Percentiles rank a stretch among this genome's conserved stretches.
These are phyloP conservation scores for Chytriomyces hyalinus DNA, from an alignment of 192 early-diverging fungal genomes.

Conservation along the genomic window DNA sequence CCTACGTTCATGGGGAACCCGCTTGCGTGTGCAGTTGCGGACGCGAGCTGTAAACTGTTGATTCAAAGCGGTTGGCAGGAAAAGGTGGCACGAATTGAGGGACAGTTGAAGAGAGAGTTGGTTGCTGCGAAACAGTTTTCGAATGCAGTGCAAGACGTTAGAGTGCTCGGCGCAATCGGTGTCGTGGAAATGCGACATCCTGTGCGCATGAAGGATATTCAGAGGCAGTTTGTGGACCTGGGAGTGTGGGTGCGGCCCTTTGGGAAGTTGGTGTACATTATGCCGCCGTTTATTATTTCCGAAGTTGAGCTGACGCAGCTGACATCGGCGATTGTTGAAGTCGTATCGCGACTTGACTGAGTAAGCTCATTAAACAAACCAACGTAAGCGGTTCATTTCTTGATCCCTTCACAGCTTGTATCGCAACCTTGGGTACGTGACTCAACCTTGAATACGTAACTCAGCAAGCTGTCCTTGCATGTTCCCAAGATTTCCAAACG, in stretches of 20 bases:
- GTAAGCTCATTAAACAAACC: too few relatives aligned
- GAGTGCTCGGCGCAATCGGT: constrained; percentile 26
- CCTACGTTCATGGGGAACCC: constrained; percentile 86
- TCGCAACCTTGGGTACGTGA: too few relatives aligned
- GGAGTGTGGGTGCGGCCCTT: constrained; percentile 35
- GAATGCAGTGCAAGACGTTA: constrained; percentile 8
- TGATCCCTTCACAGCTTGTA: too few relatives aligned
- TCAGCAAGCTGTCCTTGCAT: too few relatives aligned
- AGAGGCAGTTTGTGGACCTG: constrained; percentile 26
- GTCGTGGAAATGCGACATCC: constrained; percentile 4
- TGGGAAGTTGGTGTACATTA: constrained; percentile 34
- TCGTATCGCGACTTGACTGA: background rate
- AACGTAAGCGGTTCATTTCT: too few relatives aligned
- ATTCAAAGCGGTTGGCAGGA: constrained; percentile 12
- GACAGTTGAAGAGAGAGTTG: constrained; percentile 14
- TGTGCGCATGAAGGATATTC: constrained; percentile 20
- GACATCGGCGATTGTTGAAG: constrained; percentile 1
- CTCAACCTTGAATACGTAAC: too few relatives aligned
- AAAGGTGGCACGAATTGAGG: constrained; percentile 16
- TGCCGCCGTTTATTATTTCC: constrained; percentile 28
- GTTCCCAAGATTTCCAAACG: too few relatives aligned
- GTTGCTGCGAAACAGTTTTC: constrained; percentile 2
- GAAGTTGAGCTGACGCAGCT: constrained; percentile 20
- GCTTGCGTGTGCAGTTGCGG: constrained; percentile 76
- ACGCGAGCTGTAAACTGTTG: constrained; percentile 31